Evolutionary conservation across 176 grass and related monocot species (phyloP).

Genomic region (Oryza rufipogon): DNA sequence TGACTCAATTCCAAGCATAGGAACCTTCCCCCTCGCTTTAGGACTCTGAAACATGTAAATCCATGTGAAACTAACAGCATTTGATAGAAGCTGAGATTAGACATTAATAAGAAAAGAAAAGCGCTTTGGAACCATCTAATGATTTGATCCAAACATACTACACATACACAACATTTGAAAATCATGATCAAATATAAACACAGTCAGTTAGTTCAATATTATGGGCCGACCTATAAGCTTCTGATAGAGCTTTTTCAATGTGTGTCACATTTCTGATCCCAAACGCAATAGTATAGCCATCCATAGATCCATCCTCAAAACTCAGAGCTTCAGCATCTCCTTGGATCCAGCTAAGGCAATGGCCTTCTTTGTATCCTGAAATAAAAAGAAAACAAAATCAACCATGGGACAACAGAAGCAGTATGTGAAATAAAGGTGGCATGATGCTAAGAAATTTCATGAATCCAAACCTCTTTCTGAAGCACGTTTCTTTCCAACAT

Average conservation of each 20-base stretch:
- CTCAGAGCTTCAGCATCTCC: constrained; percentile 90
- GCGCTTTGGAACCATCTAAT: not conserved
- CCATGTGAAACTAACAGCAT: constrained; percentile 29
- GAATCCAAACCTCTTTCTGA: constrained; percentile 63
- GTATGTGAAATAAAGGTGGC: constrained; percentile 16
- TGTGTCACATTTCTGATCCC: constrained; percentile 96
- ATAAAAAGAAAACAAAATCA: constrained; percentile 3
- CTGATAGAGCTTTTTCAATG: constrained; percentile 86
- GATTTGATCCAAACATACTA: not conserved
- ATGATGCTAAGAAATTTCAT: not conserved
- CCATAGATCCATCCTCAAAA: constrained; percentile 91
- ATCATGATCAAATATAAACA: not conserved
- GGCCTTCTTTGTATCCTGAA: constrained; percentile 57
- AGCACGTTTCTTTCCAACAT: constrained; percentile 85
- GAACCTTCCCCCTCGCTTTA: constrained; percentile 88
- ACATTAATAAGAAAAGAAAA: not conserved
- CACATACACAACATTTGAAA: not conserved
- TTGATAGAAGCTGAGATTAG: not conserved
- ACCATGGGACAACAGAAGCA: not conserved
- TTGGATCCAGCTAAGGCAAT: constrained; percentile 76
- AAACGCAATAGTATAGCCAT: constrained; percentile 94
- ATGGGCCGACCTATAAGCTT: constrained; percentile 74
- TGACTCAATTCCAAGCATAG: constrained; percentile 95
- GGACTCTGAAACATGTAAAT: constrained; percentile 61
- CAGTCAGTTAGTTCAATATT: not conserved